phyloP scores from a whole-genome alignment of 2,329 filamentous ascomycete species.

The Ilyonectria mors-panacis region DNA sequence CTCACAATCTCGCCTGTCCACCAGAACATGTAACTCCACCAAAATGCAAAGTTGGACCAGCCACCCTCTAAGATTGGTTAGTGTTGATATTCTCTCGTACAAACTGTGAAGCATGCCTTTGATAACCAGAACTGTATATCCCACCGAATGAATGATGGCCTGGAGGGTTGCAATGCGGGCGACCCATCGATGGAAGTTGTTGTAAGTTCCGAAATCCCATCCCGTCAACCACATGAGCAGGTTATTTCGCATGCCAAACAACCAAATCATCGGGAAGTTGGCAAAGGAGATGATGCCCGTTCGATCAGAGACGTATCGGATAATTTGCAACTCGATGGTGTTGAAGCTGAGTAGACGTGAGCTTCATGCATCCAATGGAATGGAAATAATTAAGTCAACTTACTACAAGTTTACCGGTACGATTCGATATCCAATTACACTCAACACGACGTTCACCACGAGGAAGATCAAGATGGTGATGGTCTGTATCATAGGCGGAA shows the following conservation, averaged over 20 bases:
- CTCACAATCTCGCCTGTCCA: conserved; percentile 64
- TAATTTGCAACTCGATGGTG: conserved; percentile 51
- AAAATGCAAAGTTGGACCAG: conserved; percentile 54
- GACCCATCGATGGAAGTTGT: conserved; percentile 77
- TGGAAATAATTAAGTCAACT: conserved; percentile 23
- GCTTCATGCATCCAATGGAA: background rate
- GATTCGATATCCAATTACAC: conserved; percentile 55
- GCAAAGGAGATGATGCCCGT: conserved; percentile 75
- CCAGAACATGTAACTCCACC: conserved; percentile 63
- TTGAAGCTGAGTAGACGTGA: conserved; percentile 52
- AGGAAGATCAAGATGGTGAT: conserved; percentile 57
- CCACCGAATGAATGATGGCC: conserved; percentile 74
- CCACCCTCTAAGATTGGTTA: conserved; percentile 53
- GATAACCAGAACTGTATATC: conserved; percentile 66
- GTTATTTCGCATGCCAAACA: conserved; percentile 79
- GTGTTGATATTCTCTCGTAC: background rate
- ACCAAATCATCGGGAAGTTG: conserved; percentile 75
- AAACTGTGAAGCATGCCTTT: conserved; percentile 43
- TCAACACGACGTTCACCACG: conserved; percentile 56
- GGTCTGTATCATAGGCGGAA: conserved; percentile 61
- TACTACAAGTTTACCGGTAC: conserved; percentile 59
- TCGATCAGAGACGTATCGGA: conserved; percentile 73
- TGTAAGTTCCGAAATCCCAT: conserved; percentile 78
- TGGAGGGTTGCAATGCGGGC: conserved; percentile 74
- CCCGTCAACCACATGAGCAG: conserved; percentile 76